Conservation (phyloP, 805 yeast genomes). For the Limtongia smithiae region DNA sequence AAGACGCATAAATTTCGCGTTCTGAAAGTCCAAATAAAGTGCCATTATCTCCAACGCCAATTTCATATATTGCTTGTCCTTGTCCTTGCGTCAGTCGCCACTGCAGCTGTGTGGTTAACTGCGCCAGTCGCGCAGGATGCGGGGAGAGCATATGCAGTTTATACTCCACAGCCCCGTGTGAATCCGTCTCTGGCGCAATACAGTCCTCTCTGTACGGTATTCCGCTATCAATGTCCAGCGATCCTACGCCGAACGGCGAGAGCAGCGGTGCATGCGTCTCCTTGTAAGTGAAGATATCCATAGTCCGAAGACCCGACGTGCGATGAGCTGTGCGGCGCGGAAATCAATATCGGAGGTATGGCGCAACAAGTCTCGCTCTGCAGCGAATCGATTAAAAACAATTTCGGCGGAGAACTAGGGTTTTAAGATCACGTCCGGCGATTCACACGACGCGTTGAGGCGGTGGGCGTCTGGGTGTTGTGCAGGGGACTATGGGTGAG, state of each 20-base stretch:
- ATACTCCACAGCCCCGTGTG: slow-evolving; percentile 29
- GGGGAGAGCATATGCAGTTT: slow-evolving; percentile 24
- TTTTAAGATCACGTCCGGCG: no score
- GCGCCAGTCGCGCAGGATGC: slow-evolving; percentile 25
- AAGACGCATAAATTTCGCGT: slow-evolving; percentile 21
- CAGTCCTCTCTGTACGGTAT: not conserved
- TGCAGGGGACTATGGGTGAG: no score
- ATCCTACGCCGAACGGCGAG: slow-evolving; percentile 13
- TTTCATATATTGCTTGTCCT: slow-evolving; percentile 27
- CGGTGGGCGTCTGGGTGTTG: no score
- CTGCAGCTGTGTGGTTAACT: slow-evolving; percentile 28
- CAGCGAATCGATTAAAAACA: no score
- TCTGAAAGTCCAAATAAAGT: slow-evolving; percentile 19
- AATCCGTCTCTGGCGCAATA: slow-evolving; percentile 21
- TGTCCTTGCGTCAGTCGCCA: slow-evolving; percentile 28
- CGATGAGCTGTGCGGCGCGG: no score
- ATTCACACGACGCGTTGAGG: no score
- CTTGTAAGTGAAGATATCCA: slow-evolving; percentile 23
- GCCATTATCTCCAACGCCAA: slow-evolving; percentile 27
- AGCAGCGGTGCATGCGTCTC: slow-evolving; percentile 14
- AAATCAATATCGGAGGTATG: no score
- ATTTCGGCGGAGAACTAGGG: no score
- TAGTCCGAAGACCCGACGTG: not conserved
- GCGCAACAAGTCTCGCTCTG: no score
- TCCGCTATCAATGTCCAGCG: not conserved